Conservation (phyloP, 345 rosid species). For the Populus davidiana region DNA sequence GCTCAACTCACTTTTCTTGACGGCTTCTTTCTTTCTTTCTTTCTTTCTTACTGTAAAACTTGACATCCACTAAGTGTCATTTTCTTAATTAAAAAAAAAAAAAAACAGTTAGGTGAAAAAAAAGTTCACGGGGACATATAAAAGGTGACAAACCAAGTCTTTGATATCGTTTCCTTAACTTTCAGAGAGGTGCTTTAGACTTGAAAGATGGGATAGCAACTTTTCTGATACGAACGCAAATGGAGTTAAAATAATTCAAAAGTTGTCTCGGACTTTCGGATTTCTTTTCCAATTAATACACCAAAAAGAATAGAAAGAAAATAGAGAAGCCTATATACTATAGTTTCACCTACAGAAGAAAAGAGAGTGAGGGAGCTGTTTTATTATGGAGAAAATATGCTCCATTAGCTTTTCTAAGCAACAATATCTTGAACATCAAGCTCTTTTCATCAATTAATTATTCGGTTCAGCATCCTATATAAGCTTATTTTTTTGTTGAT, state of each 20-base stretch:
- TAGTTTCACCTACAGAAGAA: background rate
- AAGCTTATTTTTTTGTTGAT: too few relatives aligned
- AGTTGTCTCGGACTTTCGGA: conserved; percentile 4
- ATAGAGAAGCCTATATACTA: background rate
- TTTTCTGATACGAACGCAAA: conserved; percentile 1
- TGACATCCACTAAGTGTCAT: background rate
- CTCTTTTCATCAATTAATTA: too few relatives aligned
- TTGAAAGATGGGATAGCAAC: conserved; percentile 2
- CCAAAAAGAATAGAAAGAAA: background rate
- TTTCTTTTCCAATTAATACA: background rate
- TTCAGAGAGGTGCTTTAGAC: background rate
- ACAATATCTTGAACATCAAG: background rate
- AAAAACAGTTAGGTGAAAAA: too few relatives aligned
- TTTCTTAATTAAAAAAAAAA: background rate
- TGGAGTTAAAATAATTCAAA: background rate
- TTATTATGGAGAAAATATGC: background rate
- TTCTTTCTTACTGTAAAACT: background rate
- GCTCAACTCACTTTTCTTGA: background rate
- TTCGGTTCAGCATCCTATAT: background rate
- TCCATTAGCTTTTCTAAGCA: background rate
- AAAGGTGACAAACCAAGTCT: background rate
- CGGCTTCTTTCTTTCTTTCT: background rate
- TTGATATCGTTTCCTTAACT: background rate
- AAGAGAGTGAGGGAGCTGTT: background rate
- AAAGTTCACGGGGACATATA: background rate